A percentile compares a stretch with the other conserved stretches of the same genome.
phyloP scores from a whole-genome alignment of 768 basidiomycete genomes.

The Strobilomyces confusus region DNA sequence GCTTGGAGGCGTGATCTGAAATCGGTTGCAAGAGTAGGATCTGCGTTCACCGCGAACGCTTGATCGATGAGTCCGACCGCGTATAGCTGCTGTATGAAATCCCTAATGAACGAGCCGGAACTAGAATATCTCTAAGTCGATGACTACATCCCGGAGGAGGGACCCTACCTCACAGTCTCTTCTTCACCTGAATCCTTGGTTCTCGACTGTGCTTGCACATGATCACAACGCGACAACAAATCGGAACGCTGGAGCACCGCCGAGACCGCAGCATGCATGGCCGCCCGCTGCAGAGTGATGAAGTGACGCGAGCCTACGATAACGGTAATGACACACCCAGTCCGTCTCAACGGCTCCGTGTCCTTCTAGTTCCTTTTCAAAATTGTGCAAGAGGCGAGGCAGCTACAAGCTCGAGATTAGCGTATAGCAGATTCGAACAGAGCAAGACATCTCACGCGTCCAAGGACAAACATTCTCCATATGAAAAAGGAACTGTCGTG shows the following conservation, averaged over 20 bases:
- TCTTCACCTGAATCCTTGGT: conserved; percentile 18
- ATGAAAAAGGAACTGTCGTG: conserved; percentile 36
- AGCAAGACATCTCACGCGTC: conserved; percentile 49
- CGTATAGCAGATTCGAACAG: neutral
- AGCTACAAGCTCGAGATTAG: conserved; percentile 40
- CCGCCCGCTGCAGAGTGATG: conserved; percentile 31
- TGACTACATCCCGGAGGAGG: neutral
- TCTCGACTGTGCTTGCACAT: conserved; percentile 35
- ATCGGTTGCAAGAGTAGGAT: conserved; percentile 49
- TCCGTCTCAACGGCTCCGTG: conserved; percentile 48
- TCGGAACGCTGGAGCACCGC: conserved; percentile 49
- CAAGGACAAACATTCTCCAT: conserved; percentile 71
- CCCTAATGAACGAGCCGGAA: conserved; percentile 22
- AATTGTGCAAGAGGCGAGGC: conserved; percentile 52
- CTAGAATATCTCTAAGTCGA: conserved; percentile 20
- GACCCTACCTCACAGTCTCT: conserved; percentile 18
- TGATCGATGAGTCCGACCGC: conserved; percentile 52
- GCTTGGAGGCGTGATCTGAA: conserved; percentile 44
- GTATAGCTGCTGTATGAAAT: conserved; percentile 48
- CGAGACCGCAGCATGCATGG: conserved; percentile 49
- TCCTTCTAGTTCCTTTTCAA: conserved; percentile 51
- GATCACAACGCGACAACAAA: conserved; percentile 53
- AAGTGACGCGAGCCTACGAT: neutral
- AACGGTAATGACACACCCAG: conserved; percentile 43
- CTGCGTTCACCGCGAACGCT: conserved; percentile 46